A percentile compares a stretch with the other conserved stretches of the same genome.
Evolutionary conservation across 1,284 basidiomycete species (phyloP).

Genomic region (Cryptococcus neoformans): DNA sequence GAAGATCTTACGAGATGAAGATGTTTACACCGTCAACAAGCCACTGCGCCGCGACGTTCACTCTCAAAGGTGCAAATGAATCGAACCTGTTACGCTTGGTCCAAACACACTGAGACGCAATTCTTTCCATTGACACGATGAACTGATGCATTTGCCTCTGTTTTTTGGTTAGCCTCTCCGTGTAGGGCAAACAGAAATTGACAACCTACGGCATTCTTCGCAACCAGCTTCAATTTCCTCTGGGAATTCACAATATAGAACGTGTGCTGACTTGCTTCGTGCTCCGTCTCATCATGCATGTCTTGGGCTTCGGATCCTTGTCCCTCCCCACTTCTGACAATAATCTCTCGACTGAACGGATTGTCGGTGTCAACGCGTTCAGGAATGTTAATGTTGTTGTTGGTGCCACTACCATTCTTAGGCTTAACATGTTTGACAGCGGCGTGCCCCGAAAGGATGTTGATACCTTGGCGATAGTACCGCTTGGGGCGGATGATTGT

Average conservation of each 20-base stretch:
- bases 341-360: constrained; percentile 29
- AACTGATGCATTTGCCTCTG: constrained; percentile 97
- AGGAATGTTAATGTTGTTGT: constrained; percentile 10
- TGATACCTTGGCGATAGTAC: constrained; percentile 44
- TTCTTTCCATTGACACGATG: constrained; percentile 86
- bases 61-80: constrained; percentile 89
- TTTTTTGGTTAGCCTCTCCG: neutral
- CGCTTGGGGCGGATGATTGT: constrained; percentile 61
- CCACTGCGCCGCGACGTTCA: constrained; percentile 96
- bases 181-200: neutral
- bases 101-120: constrained; percentile 74
- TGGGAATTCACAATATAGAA: constrained; percentile 94
- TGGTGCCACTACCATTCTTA: constrained; percentile 7
- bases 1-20: neutral
- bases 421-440: constrained; percentile 11
- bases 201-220: constrained; percentile 72
- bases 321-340: constrained; percentile 29
- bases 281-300: constrained; percentile 31
- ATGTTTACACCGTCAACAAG: constrained; percentile 87
- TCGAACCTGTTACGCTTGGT: constrained; percentile 81
- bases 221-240: constrained; percentile 79
- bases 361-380: constrained; percentile 30
- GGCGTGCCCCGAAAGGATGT: constrained; percentile 30
- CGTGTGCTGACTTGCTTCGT: constrained; percentile 63
- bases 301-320: constrained; percentile 22